Percentiles rank a stretch among this genome's conserved stretches.
Evolutionary conservation across 768 basidiomycete species (phyloP).

Genomic region (Pisolithus tinctorius): DNA sequence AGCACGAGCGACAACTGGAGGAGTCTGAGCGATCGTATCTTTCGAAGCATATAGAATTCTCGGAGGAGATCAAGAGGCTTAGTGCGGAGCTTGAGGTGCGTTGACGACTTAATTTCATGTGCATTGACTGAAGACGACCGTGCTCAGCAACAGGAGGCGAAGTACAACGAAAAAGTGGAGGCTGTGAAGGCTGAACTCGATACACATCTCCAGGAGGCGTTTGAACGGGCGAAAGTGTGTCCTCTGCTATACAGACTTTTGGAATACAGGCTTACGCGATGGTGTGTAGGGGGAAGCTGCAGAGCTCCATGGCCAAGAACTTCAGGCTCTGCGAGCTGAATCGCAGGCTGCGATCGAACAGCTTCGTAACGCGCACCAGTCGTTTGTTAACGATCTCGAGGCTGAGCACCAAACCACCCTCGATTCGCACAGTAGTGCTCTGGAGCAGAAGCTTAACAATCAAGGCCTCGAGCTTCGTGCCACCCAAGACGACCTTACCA

Average conservation of each 20-base stretch:
- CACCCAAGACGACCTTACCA: conserved; percentile 75
- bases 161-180: conserved; percentile 62
- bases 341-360: conserved; percentile 65
- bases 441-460: conserved; percentile 59
- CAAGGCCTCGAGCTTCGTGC: conserved; percentile 73
- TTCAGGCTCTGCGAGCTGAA: conserved; percentile 61
- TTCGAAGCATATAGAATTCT: conserved; percentile 44
- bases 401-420: conserved; percentile 55
- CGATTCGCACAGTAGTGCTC: conserved; percentile 45
- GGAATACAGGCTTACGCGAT: conserved; percentile 7
- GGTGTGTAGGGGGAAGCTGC: conserved; percentile 59
- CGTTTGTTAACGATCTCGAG: conserved; percentile 53
- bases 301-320: conserved; percentile 57
- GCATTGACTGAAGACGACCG: background rate
- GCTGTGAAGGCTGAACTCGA: conserved; percentile 60
- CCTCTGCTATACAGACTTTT: background rate
- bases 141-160: conserved; percentile 57
- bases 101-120: background rate
- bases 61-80: conserved; percentile 50
- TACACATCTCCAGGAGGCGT: conserved; percentile 56
- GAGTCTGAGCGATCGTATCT: conserved; percentile 46
- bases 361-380: conserved; percentile 55
- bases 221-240: conserved; percentile 71
- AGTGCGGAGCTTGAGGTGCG: conserved; percentile 60
- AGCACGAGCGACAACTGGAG: conserved; percentile 41